These are phyloP conservation scores for Penicillium samsonianum DNA, from an alignment of 495 filamentous ascomycete genomes.

Conservation along the genomic window DNA sequence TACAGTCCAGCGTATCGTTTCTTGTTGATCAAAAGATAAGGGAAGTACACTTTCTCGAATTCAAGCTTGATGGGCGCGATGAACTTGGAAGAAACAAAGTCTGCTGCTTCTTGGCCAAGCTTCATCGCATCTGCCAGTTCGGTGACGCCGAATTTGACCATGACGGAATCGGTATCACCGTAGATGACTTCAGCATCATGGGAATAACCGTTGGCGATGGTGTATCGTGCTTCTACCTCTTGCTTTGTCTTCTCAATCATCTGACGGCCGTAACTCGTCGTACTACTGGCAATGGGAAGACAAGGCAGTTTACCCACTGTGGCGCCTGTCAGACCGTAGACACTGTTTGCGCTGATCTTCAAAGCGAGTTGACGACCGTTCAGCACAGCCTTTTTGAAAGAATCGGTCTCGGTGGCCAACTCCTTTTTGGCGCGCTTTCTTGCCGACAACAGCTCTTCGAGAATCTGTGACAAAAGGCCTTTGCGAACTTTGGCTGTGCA, in stretches of 20 bases:
- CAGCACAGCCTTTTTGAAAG: slow-evolving; percentile 95
- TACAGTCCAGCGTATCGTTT: slow-evolving; percentile 97
- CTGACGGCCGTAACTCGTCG: slow-evolving; percentile 90
- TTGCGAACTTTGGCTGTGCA: slow-evolving; percentile 86
- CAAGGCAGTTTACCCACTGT: slow-evolving; percentile 96
- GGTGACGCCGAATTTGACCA: slow-evolving; percentile 95
- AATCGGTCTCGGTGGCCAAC: slow-evolving; percentile 85
- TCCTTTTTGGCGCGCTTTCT: slow-evolving; percentile 94
- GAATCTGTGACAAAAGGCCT: slow-evolving; percentile 89
- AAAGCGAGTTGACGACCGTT: slow-evolving; percentile 96
- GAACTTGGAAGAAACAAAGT: slow-evolving; percentile 87
- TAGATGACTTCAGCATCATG: slow-evolving; percentile 97
- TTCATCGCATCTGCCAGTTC: slow-evolving; percentile 89
- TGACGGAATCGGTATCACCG: slow-evolving; percentile 98
- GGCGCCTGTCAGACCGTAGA: slow-evolving; percentile 96
- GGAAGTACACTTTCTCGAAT: slow-evolving; percentile 99
- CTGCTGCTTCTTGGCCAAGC: slow-evolving; percentile 85
- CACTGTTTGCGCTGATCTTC: slow-evolving; percentile 96
- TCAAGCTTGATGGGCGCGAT: slow-evolving; percentile 96
- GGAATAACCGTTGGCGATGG: slow-evolving; percentile 87
- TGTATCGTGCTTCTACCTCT: slow-evolving; percentile 87
- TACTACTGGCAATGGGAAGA: slow-evolving; percentile 92
- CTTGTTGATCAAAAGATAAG: slow-evolving; percentile 99
- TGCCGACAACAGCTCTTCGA: slow-evolving; percentile 85
- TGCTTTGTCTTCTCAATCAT: slow-evolving; percentile 98